These are phyloP conservation scores for Nicotiana tomentosiformis DNA, from an alignment of 257 asterid species.

Conservation along the genomic window DNA sequence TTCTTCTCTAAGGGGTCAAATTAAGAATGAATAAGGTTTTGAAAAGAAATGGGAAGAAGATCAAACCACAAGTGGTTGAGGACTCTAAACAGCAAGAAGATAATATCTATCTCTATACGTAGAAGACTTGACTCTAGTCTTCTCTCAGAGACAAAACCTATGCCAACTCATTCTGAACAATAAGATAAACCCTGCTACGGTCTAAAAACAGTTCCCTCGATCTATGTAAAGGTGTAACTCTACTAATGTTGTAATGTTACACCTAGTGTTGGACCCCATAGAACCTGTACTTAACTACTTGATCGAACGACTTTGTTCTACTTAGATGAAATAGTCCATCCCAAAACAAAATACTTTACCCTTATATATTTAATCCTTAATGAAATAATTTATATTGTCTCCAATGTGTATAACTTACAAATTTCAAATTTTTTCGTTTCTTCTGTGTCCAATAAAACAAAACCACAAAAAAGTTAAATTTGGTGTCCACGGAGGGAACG, in stretches of 20 bases:
- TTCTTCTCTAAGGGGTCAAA: background rate
- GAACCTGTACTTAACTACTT: background rate
- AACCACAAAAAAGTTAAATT: too few relatives aligned
- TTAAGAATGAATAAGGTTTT: background rate
- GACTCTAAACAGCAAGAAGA: background rate
- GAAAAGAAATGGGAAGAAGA: background rate
- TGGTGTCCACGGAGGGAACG: background rate
- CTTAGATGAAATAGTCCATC: background rate
- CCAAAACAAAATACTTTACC: background rate
- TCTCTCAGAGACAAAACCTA: background rate
- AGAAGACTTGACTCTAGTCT: background rate
- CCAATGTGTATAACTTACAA: too few relatives aligned
- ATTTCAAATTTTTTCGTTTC: too few relatives aligned
- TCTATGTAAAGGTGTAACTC: background rate
- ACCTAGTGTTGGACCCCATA: background rate
- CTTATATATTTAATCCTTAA: too few relatives aligned
- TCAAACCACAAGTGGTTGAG: background rate
- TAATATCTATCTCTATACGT: background rate
- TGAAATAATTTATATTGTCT: too few relatives aligned
- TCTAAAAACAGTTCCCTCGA: background rate
- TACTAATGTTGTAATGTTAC: background rate
- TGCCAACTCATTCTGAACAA: background rate
- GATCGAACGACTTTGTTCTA: background rate
- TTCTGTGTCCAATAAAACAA: too few relatives aligned
- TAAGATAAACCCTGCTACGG: background rate